A percentile compares a stretch with the other conserved stretches of the same genome.
Evolutionary conservation across 2,329 filamentous ascomycete genomes (phyloP).

Genomic region (Colletotrichum salicis): DNA sequence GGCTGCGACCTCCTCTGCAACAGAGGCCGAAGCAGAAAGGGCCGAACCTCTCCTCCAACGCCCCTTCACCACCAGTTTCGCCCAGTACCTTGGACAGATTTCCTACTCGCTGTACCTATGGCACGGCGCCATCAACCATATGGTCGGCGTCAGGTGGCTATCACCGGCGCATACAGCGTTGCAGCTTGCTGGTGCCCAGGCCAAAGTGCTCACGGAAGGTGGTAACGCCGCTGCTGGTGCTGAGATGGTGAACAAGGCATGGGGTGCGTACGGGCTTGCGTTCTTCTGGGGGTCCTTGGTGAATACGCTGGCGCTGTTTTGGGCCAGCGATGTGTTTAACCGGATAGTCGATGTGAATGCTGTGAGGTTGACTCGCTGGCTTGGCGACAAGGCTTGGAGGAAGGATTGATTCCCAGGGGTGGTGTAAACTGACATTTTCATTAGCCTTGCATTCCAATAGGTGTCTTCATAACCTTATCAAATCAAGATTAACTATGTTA

Average conservation of each 20-base stretch:
- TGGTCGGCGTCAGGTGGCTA: conserved; percentile 48
- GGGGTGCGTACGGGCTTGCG: not conserved
- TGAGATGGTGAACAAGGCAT: not conserved
- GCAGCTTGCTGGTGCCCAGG: not conserved
- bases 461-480: not conserved
- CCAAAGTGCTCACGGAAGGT: not conserved
- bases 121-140: conserved; percentile 66
- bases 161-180: not conserved
- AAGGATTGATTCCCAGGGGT: not conserved
- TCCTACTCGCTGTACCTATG: conserved; percentile 71
- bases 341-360: conserved; percentile 6
- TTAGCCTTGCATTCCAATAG: not conserved
- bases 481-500: accelerated
- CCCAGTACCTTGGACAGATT: conserved; percentile 69
- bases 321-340: conserved; percentile 19
- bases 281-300: conserved; percentile 2
- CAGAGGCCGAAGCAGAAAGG: conserved; percentile 54
- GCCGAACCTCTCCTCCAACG: conserved; percentile 55
- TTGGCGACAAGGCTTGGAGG: conserved; percentile 13
- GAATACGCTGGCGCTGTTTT: conserved; percentile 17
- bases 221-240: not conserved
- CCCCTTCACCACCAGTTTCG: conserved; percentile 59
- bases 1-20: conserved; percentile 62
- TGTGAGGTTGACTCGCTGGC: conserved; percentile 8
- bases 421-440: too few relatives aligned